Evolutionary conservation across 2,329 filamentous ascomycete genomes (phyloP), one percentile per base, ranked within the genome.

Genomic region (Hypocrella siamensis): DNA sequence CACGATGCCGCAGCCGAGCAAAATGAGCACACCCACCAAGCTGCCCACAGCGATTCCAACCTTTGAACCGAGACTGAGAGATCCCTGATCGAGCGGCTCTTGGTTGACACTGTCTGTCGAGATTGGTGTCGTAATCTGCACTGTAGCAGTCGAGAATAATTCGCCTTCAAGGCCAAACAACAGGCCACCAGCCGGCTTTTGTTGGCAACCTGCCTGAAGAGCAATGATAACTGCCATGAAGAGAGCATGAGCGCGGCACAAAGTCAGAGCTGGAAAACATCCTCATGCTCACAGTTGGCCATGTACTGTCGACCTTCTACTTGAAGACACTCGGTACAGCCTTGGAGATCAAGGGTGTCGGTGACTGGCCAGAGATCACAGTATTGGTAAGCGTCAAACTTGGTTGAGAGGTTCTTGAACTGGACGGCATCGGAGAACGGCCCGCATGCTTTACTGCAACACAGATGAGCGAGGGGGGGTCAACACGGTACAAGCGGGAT

Each of bases 31-130:
- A 0, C 67, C 32, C 6, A 60, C 54, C 0, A 75, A 40, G 0
- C 56, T 61, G 5, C 61, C 70, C 16, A 69, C 55, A 11, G 61
- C 67, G 31, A 77, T 67, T 38, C 70, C 73, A 1, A 74, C 68
- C 33, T 71, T 68, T 10, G 58, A 65, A 4, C 63, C 67, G 2
- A 75, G 52, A 2, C 51, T 60, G 6, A 77, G 46, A 0, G 66
- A 57, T 0, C 64, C 61, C 0, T 54, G 36, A 4, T 56, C 52
- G 21, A 54, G 47, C 44, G 61, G 59, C 19, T 56, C 47, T 0
- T 57, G 52, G 26, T 56, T 38, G n/a, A 62, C 47, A 0, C 52
- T 50, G 6, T 56, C 50, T 0, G 52, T 52, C 0, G 60, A 51
- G 0, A 59, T 53, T 0, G 71, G 66, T 0, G 54, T 52, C 3